Base-by-base conservation (phyloP, 2,329 filamentous ascomycete species). In the Blastomyces silverae region DNA sequence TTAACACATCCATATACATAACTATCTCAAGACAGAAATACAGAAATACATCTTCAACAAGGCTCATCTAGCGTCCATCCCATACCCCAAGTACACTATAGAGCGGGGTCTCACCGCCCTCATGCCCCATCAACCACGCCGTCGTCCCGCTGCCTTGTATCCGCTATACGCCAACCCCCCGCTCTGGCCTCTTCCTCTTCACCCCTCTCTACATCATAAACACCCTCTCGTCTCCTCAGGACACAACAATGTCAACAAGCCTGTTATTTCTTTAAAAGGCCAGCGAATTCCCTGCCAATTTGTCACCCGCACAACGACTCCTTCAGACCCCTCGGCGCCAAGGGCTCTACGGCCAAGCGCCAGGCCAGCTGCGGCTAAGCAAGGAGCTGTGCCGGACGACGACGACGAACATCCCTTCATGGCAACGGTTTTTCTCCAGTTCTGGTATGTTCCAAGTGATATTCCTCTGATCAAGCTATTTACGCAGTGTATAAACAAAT, bases 371-470 rank as follows among this genome's bases (percentile, higher is more conserved):
- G 39, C n/a, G 57, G 57, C n/a, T 60, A 39, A 44, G 39, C 66
- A 66, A 48, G 67, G 66, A 61, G 69, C 71, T 52, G 31, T 2
- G 25, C 25, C n/a, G 8, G 66, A 66, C 53, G 70, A 72, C 46
- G 70, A 72, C 46, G 67, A 67, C 52, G 69, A 72, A 44, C 65
- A 70, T 65, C 20, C 7, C 34, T 50, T 31, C 20, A 80, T 80
- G 78, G 74, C 77, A 8, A 72, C 78, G 56, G 78, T 76, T 67
- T 80, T 80, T 59, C 69, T 79, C 56, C 79, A 79, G 66, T 80
- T 76, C 69, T 80, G 78, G 78, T 80, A 76, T 69, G 77, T 73
- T 31, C 28, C 56, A 44, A 37, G 53, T 39, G n/a, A 28, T 25
- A 57, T 62, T 62, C 57, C 59, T 66, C 61, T 57, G 58, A 52